These are phyloP conservation scores for Rhizophagus sp. DNA, from an alignment of 192 early-diverging fungal genomes.

Conservation along the genomic window DNA sequence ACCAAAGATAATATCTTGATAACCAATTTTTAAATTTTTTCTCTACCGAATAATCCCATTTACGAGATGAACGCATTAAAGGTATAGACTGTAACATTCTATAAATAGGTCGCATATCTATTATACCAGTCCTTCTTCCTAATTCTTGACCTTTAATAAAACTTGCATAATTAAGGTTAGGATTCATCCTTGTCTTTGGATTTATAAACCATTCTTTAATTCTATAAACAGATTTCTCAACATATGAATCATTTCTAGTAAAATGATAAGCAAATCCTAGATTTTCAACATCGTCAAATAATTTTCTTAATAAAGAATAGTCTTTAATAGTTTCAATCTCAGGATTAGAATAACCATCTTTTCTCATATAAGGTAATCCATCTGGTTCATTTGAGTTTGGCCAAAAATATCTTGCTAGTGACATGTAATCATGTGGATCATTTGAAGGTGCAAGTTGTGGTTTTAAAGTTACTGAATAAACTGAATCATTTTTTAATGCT, in stretches of 20 bases:
- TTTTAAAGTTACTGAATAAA: slow-evolving; percentile 59
- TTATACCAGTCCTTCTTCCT: slow-evolving; percentile 43
- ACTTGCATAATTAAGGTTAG: slow-evolving; percentile 56
- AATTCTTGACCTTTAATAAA: slow-evolving; percentile 43
- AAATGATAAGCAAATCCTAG: slow-evolving; percentile 57
- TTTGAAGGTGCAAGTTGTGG: slow-evolving; percentile 44
- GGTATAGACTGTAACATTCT: slow-evolving; percentile 42
- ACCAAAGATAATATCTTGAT: slow-evolving; percentile 40
- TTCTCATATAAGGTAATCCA: slow-evolving; percentile 52
- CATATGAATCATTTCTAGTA: slow-evolving; percentile 48
- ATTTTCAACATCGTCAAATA: slow-evolving; percentile 46
- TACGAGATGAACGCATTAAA: slow-evolving; percentile 36
- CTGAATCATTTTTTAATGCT: slow-evolving; percentile 35
- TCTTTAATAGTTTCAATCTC: slow-evolving; percentile 50
- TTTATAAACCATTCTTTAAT: slow-evolving; percentile 60
- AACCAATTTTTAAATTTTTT: slow-evolving; percentile 42
- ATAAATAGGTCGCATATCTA: slow-evolving; percentile 46
- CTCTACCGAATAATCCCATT: slow-evolving; percentile 36
- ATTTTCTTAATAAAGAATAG: slow-evolving; percentile 38
- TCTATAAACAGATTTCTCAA: slow-evolving; percentile 38
- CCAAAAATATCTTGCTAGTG: slow-evolving; percentile 62
- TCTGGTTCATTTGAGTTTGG: slow-evolving; percentile 38
- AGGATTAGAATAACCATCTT: slow-evolving; percentile 54
- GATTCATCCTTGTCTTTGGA: slow-evolving; percentile 58
- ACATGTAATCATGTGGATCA: slow-evolving; percentile 59